Conservation (phyloP, 2,329 filamentous ascomycete genomes). For the Herpotrichia juniperi region DNA sequence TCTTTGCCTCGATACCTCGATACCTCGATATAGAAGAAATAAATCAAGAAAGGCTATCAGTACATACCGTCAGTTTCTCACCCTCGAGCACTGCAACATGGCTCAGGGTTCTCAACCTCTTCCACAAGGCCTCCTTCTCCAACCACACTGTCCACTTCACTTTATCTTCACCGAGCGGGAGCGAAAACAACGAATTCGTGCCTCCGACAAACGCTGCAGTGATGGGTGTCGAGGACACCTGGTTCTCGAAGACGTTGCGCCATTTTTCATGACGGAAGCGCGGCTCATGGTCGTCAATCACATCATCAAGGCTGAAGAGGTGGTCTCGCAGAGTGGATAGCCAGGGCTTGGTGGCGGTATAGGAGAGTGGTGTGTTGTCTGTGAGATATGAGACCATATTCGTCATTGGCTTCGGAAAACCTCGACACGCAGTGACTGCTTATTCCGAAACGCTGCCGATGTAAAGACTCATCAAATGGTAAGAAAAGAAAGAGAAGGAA, state of each 20-base stretch:
- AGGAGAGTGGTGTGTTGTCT: conserved; percentile 14
- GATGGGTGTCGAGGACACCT: conserved; percentile 60
- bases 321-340: conserved; percentile 65
- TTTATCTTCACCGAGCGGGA: conserved; percentile 64
- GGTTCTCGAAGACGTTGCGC: conserved; percentile 68
- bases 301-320: conserved; percentile 28
- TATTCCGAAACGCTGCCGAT: too few species aligned
- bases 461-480: too few species aligned
- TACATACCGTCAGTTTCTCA: conserved; percentile 52
- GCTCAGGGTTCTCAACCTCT: conserved; percentile 69
- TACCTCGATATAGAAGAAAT: neutral
- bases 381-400: neutral
- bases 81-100: conserved; percentile 67
- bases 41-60: neutral
- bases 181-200: conserved; percentile 62
- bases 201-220: conserved; percentile 39
- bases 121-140: conserved; percentile 65
- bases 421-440: too few species aligned
- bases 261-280: conserved; percentile 71
- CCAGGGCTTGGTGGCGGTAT: conserved; percentile 51
- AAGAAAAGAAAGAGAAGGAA: too few species aligned
- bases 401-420: neutral
- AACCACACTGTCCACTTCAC: conserved; percentile 66
- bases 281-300: conserved; percentile 61
- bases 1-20: too few species aligned